phyloP scores from a whole-genome alignment of 148 eudicot species.

The Polygonum aviculare region DNA sequence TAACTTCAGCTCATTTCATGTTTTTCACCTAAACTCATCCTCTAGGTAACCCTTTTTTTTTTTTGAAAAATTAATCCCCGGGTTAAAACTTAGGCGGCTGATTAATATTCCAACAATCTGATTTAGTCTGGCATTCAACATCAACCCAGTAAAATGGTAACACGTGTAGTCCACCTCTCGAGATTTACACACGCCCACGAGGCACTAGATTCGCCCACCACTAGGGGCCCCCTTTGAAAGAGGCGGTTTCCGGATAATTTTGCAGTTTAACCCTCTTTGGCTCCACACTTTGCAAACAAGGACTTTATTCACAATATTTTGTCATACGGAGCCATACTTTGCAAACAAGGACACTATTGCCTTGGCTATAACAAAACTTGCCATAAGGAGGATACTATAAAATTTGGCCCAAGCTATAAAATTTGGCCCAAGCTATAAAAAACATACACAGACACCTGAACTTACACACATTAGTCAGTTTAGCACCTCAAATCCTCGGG shows the following conservation, averaged over 20 bases:
- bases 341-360: not conserved
- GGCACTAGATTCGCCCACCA: not conserved
- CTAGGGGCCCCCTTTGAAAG: not conserved
- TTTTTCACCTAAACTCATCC: too few relatives aligned
- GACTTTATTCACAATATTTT: too few relatives aligned
- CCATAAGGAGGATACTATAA: too few relatives aligned
- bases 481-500: too few relatives aligned
- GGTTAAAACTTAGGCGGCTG: not conserved
- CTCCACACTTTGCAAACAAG: not conserved
- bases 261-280: not conserved
- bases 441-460: too few relatives aligned
- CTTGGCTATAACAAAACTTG: too few relatives aligned
- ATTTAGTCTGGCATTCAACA: not conserved
- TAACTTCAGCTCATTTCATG: too few relatives aligned
- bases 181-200: not conserved
- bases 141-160: not conserved
- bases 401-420: too few relatives aligned
- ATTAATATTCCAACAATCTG: not conserved
- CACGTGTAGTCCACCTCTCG: not conserved
- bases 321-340: too few relatives aligned
- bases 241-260: not conserved
- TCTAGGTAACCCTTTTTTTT: too few relatives aligned
- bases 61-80: not conserved
- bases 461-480: too few relatives aligned
- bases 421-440: too few relatives aligned